Base-by-base conservation (phyloP, 2,329 filamentous ascomycete species). In the Colletotrichum shisoi region DNA sequence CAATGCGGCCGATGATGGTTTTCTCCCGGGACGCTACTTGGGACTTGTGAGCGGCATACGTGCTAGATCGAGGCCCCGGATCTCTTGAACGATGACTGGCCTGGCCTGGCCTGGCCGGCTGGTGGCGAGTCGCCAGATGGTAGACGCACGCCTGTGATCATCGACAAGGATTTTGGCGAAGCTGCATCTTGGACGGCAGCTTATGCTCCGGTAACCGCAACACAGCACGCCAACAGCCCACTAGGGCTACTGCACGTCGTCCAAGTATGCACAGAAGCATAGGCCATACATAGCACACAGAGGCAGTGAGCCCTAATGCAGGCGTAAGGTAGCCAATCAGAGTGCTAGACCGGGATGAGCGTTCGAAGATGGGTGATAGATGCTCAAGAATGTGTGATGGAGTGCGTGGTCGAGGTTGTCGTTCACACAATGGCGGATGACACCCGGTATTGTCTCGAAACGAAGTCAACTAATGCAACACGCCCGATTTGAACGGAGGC, bases 111-210 rank as follows among this genome's bases (percentile, higher is more conserved):
- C 6, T 39, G 44, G 24, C 44, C 27, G 31, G 31, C 31, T 15
- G 39, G 40, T 57, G 40, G n/a, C 24, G 34, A 19, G 11, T 37
- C 49, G 54, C n/a, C 12, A 42, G 24, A 31, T 34, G 21, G 45
- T 65, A 56, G 42, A 24, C 19, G 54, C 60, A 67, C 53, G 27
- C 64, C 64, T 31, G 15, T 67, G 66, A 68, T 68, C 66, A 51
- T 21, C 66, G 15, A 7, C 57, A 68, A 52, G 63, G 66, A 68
- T 60, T 3, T 7, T 60, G 19, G 37, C 56, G 39, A 62, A 56
- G 40, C 21, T 42, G 62, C 56, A 56, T 49, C 44, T 52, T 59
- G 34, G 44, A 58, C 37, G 46, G 59, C 45, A 63, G 54, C 57
- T 57, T 48, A 40, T 42, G 52, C 46, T 64, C 56, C 65, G 39